phyloP scores from a whole-genome alignment of 495 filamentous ascomycete genomes.

The Margaritispora aquatica region DNA sequence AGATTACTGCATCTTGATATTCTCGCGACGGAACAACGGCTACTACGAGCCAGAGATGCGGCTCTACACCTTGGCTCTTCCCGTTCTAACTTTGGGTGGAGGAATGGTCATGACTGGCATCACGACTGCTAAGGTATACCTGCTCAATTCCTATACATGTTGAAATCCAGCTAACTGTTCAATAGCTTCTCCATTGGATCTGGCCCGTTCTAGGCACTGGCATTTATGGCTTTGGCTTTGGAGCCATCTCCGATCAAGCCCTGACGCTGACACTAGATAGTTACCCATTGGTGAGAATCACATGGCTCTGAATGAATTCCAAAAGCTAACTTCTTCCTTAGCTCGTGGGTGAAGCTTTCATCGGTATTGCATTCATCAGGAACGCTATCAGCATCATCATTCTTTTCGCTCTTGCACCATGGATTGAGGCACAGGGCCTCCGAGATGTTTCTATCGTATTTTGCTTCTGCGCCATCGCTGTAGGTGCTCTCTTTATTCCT shows the following conservation, averaged over 20 bases:
- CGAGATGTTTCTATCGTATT: constrained; percentile 20
- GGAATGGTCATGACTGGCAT: too few relatives aligned
- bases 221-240: not conserved
- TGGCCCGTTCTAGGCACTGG: not conserved
- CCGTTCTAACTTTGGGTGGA: not conserved
- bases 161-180: too few relatives aligned
- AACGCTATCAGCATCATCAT: constrained; percentile 30
- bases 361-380: constrained; percentile 29
- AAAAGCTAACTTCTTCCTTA: constrained; percentile 1
- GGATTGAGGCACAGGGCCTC: constrained; percentile 28
- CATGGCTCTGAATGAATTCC: not conserved
- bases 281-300: too few relatives aligned
- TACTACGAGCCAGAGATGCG: not conserved
- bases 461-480: not conserved
- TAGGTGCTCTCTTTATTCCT: not conserved
- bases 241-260: not conserved
- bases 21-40: not conserved
- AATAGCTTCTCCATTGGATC: not conserved
- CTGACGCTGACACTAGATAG: not conserved
- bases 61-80: not conserved
- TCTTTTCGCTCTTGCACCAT: constrained; percentile 28
- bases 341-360: constrained; percentile 30
- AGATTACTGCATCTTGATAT: not conserved
- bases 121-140: too few relatives aligned
- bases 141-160: too few relatives aligned